Evolutionary conservation across 495 filamentous ascomycete genomes (phyloP).

Genomic region (Penicillium roqueforti): DNA sequence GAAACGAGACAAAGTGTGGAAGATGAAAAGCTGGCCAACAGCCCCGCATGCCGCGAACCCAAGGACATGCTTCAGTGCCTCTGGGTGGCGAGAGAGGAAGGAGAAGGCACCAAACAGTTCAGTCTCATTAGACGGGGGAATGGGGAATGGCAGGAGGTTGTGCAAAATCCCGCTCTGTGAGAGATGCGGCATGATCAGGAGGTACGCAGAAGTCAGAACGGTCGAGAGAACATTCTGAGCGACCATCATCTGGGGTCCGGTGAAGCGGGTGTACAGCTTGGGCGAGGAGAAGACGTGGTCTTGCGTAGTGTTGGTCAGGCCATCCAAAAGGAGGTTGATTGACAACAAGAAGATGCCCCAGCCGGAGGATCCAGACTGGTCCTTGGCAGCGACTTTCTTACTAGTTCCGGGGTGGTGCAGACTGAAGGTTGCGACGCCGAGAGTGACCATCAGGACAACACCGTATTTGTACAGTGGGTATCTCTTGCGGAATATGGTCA

Average conservation of each 20-base stretch:
- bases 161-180: conserved; percentile 60
- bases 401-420: conserved; percentile 72
- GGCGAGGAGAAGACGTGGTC: conserved; percentile 81
- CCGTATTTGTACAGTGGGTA: conserved; percentile 97
- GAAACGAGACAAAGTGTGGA: conserved; percentile 90
- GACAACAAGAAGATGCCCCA: conserved; percentile 82
- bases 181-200: conserved; percentile 74
- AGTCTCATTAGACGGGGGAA: conserved; percentile 48
- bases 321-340: conserved; percentile 94
- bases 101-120: conserved; percentile 75
- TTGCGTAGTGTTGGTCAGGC: conserved; percentile 92
- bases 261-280: conserved; percentile 61
- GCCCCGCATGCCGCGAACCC: conserved; percentile 91
- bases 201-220: conserved; percentile 65
- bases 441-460: conserved; percentile 84
- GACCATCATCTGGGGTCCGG: conserved; percentile 98
- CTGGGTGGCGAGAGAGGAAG: conserved; percentile 74
- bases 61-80: conserved; percentile 77
- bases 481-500: conserved; percentile 82
- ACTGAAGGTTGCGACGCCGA: conserved; percentile 92
- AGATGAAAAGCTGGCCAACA: conserved; percentile 94
- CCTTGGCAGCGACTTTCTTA: conserved; percentile 55
- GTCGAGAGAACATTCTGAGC: conserved; percentile 89
- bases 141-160: conserved; percentile 61
- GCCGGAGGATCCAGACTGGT: conserved; percentile 50